Base-by-base conservation (phyloP, 305 asterid species). In the Andrographis paniculata region DNA sequence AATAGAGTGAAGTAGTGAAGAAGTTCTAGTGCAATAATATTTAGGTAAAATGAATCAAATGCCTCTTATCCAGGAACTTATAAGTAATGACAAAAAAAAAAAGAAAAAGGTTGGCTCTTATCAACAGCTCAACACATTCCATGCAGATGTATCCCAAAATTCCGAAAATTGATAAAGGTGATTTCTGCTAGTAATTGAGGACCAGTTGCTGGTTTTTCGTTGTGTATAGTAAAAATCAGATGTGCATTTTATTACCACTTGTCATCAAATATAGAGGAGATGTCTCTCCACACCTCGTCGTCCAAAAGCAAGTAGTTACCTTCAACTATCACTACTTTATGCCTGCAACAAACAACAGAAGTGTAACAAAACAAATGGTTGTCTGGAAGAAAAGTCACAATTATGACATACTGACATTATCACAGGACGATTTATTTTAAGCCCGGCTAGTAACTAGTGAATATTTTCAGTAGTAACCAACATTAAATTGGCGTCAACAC, bases 301-400 rank as follows among this genome's bases (percentile, higher is more conserved):
- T 81, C 89, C 74, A 83, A 59, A 42, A 91, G 72, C 78, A 91
- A 68, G 75, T 91, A 91, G 65, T 83, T 83, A 38, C 95, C 96
- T 74, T 87, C 99, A 46, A 80, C 95, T 66, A 91, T 75, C 63
- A 91, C 83, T 48, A 91, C 78, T 72, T 91, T 91, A 78, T 91
- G 96, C 71, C 96, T 91, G 75, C 67, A 63, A 56, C 48, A 59
- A 59, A 18, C 53, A 30, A 55, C 53, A 38, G 11, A 18, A 53
- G 39, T n/a, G 27, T 21, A 33, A 50, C 33, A 59, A 60, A 39
- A 55, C 17, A 54, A 42, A 33, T n/a, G n/a, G n/a, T n/a, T n/a
- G n/a, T n/a, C n/a, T n/a, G n/a, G n/a, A n/a, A n/a, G n/a, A n/a
- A n/a, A n/a, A n/a, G n/a, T n/a, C n/a, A n/a, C n/a, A n/a, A n/a